Conservation (phyloP, 176 grass and related monocot genomes). For the Aegilops longissima region DNA sequence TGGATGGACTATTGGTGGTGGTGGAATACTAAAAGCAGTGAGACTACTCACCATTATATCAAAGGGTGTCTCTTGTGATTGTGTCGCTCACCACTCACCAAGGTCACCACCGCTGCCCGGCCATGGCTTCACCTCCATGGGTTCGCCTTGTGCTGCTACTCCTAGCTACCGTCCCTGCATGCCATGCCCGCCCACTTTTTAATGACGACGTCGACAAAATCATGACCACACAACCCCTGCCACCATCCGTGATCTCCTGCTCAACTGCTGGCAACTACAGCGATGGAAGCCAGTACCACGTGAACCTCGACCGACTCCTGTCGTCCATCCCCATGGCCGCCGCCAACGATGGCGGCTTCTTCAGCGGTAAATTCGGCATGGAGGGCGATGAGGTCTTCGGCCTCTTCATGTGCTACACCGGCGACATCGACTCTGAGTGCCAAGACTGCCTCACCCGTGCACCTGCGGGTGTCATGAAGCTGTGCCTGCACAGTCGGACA, state of each 20-base stretch:
- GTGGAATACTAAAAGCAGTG: too few relatives aligned
- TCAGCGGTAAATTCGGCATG: background rate
- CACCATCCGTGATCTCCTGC: background rate
- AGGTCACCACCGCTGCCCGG: background rate
- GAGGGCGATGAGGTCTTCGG: background rate
- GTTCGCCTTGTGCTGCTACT: background rate
- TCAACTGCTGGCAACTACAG: constrained; percentile 22
- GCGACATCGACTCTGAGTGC: background rate
- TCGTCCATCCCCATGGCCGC: background rate
- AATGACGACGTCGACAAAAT: background rate
- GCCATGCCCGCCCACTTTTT: too few relatives aligned
- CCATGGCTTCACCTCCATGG: background rate
- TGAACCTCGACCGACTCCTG: constrained; percentile 35
- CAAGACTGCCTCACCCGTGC: constrained; percentile 10
- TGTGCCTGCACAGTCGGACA: background rate
- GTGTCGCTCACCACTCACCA: background rate
- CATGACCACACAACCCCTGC: background rate
- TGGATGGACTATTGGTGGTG: too few relatives aligned
- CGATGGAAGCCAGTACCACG: constrained; percentile 14
- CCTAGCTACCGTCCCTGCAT: too few relatives aligned
- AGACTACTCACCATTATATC: too few relatives aligned
- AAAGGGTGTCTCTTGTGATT: background rate
- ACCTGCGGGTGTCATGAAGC: background rate
- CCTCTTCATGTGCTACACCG: constrained; percentile 33
- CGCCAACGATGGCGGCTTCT: constrained; percentile 2